Conservation (phyloP, 768 basidiomycete genomes). For the Termitomyces sp. region DNA sequence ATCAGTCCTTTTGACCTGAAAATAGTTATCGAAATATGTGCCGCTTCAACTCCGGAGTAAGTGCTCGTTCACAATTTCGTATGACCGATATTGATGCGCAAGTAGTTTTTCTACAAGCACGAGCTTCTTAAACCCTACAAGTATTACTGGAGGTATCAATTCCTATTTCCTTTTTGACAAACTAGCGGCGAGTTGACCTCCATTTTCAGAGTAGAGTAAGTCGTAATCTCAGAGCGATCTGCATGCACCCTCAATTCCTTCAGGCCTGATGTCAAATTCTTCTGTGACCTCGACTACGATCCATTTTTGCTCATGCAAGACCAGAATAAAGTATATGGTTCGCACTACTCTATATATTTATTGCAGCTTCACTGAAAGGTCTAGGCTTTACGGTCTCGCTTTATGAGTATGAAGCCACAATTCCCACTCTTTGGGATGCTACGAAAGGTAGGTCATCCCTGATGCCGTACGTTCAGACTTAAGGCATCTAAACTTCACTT, state of each 20-base stretch:
- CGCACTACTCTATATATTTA: conserved; percentile 1
- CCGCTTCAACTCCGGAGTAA: conserved; percentile 88
- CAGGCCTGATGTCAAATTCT: conserved; percentile 82
- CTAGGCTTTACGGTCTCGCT: conserved; percentile 78
- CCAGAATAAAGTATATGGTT: conserved; percentile 79
- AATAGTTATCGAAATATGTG: conserved; percentile 91
- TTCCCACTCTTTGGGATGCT: conserved; percentile 78
- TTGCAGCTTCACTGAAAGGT: neutral
- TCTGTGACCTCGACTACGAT: conserved; percentile 83
- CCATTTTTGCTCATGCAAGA: conserved; percentile 89
- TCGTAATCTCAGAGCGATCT: neutral
- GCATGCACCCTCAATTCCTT: neutral
- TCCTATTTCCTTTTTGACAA: neutral
- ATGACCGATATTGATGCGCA: neutral
- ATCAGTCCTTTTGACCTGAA: neutral
- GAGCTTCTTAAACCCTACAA: conserved; percentile 72
- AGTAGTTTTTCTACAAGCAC: conserved; percentile 82
- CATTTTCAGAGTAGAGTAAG: conserved; percentile 40
- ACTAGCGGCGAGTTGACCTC: neutral
- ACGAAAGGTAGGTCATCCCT: conserved; percentile 48
- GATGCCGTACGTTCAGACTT: neutral
- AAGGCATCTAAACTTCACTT: neutral
- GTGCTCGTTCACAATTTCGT: conserved; percentile 17
- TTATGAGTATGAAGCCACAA: conserved; percentile 80
- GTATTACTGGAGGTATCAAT: conserved; percentile 75